Base-by-base conservation (phyloP, 371 early-diverging fungal species). In the Nematocida sp. region DNA sequence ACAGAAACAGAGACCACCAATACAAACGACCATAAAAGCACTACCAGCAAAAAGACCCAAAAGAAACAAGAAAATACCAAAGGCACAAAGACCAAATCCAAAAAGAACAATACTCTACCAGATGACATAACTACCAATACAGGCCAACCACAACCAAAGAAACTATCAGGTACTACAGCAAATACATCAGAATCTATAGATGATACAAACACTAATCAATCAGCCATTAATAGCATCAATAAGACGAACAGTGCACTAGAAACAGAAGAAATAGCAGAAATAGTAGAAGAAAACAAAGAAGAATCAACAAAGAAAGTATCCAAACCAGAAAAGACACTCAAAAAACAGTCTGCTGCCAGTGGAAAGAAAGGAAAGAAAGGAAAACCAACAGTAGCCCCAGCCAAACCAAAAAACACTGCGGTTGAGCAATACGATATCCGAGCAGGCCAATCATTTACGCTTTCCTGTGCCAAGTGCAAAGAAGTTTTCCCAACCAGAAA, bases 391-490 rank as follows among this genome's bases (percentile, higher is more conserved):
- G 5, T 4, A 7, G 46, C 48, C 13, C 29, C 29, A 11, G n/a
- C 7, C 7, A n/a, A 15, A 9, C 11, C 41, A 41, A 47, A 32
- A 17, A 47, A 9, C 7, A 7, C 5, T 11, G 25, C 13, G 9
- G n/a, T 34, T 29, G 15, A 17, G 29, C 37, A 66, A 1, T 19
- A 13, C 15, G 66, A 66, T 29, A 5, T 66, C 17, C 66, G 66
- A 43, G 19, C 61, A 31, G 74, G 74, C 2, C 17, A 58, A 31
- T 23, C 61, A 17, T 70, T 70, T 34, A 52, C 74, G 7, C 76
- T 49, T 15, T 70, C 74, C 34, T 70, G 74, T 57, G 74, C 74
- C 35, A 70, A 70, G 58, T 70, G 74, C 52, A 70, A 70, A 60
- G 43, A 32, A 23, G 32, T 48, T 5, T 70, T 70, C 31, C 11